Base-by-base conservation (phyloP, 2,329 filamentous ascomycete species). In the Aspergillus unguis region DNA sequence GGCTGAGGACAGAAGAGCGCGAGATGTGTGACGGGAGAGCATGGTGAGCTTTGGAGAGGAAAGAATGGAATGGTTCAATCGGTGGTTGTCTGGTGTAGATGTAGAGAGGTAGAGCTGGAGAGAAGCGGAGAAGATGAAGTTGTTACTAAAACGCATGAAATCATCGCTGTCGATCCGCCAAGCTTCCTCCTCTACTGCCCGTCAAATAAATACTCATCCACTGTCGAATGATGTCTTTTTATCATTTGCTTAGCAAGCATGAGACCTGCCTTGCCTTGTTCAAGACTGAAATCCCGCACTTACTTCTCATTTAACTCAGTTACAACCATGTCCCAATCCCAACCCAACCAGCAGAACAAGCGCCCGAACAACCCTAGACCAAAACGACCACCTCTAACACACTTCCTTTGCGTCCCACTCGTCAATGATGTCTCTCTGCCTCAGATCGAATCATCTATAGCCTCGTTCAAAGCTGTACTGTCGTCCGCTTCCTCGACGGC, bases 371-470 rank as follows among this genome's bases (percentile, higher is more conserved):
- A 45, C 26, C n/a, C 23, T 7, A 49, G 42, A 44, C 42, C 41
- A 9, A 68, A 67, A 50, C 59, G 56, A n/a, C 66, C 70, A 11
- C 65, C 61, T n/a, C 59, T 71, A 10, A 77, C 75, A 0, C 75
- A 77, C 60, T 77, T 77, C 53, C 67, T 77, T 7, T 76, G 74
- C 53, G 61, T 77, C 5, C 75, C 91, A 1, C 80, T 96, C 5
- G 77, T 86, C 44, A 88, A 82, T 2, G 50, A 75, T 0, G 47
- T 70, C 6, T 88, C 85, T 2, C 77, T 82, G 10, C 77, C 81
- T 0, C 85, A 91, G 65, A 78, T 96, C 1, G 76, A 83, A n/a
- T 68, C 71, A 2, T 84, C 80, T 23, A 70, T 95, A 4, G 71
- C 77, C 4, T 65, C 76, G 5, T 92, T 95, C 66, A 78, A 75